Base-by-base conservation (phyloP, 306 rosid species). In the Acacia melanoxylon region DNA sequence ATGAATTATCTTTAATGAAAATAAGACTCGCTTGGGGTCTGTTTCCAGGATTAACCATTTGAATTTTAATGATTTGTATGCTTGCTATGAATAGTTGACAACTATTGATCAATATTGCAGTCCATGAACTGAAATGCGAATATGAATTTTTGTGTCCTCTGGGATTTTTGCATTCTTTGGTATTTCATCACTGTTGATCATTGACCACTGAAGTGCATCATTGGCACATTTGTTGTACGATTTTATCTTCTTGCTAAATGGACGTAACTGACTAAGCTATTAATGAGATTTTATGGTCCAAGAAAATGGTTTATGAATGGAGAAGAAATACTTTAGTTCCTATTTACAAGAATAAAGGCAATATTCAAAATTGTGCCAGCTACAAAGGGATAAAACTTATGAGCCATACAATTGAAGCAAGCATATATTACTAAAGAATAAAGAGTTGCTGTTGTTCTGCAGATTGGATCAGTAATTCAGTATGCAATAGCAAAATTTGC, bases 401-500 rank as follows among this genome's bases (percentile, higher is more conserved):
- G 52, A 46, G 52, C 52, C 52, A 46, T 46, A 46, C 5, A 19
- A 46, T 82, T 82, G 74, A 45, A 74, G 66, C 59, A 29, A 49
- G 79, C 69, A 78, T 69, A 19, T 45, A 78, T 42, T 78, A 48
- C 83, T 84, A 35, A 89, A 24, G 56, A 40, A 75, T 72, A 35
- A 88, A 24, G 56, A 31, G 72, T 72, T 84, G 72, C 35, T 45
- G 49, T 86, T 80, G 66, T 58, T 74, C 24, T 93, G 88, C 90
- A 95, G 99, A 79, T 92, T 95, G 98, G 99, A 93, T 84, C 99
- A 93, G n/a, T n/a, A n/a, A n/a, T n/a, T n/a, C n/a, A n/a, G 85
- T 95, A 92, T 86, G 99, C 99, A 12, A 88, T 95, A 72, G 94
- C 99, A 62, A 93, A 95, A 85, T 95, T 95, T 91, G 98, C 98